Percentiles rank a stretch among this genome's conserved stretches.
These are phyloP conservation scores for Sugiyamaella floridensis DNA, from an alignment of 805 yeast species.

Conservation along the genomic window DNA sequence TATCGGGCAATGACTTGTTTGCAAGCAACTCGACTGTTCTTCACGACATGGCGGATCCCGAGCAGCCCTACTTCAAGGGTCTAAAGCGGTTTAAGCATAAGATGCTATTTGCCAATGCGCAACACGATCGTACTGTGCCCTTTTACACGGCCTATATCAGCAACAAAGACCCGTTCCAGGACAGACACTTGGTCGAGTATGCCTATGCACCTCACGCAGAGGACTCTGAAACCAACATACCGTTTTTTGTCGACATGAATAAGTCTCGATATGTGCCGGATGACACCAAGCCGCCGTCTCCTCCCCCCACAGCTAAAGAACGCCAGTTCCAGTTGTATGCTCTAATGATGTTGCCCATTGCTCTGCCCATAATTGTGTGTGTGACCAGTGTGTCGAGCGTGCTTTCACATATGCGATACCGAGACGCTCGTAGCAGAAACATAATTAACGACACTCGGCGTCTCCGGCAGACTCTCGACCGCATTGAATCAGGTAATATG, in stretches of 20 bases:
- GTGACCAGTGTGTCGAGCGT: slow-evolving; percentile 17
- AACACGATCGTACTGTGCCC: slow-evolving; percentile 81
- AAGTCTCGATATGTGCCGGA: slow-evolving; percentile 12
- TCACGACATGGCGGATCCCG: slow-evolving; percentile 47
- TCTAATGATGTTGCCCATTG: slow-evolving; percentile 11
- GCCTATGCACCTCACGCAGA: slow-evolving; percentile 35
- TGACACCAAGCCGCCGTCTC: slow-evolving; percentile 1
- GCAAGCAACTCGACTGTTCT: slow-evolving; percentile 43
- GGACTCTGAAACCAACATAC: slow-evolving; percentile 5
- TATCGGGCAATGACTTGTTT: slow-evolving; percentile 72
- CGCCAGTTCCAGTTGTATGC: slow-evolving; percentile 13
- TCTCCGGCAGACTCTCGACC: not conserved
- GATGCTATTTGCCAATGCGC: slow-evolving; percentile 61
- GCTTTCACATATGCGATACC: slow-evolving; percentile 16
- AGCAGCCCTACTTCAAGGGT: slow-evolving; percentile 44
- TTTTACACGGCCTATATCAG: slow-evolving; percentile 79
- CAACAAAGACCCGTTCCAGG: slow-evolving; percentile 64
- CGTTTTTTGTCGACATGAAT: slow-evolving; percentile 22
- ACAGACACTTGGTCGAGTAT: slow-evolving; percentile 40
- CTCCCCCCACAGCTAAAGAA: slow-evolving; percentile 8
- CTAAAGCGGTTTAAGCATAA: slow-evolving; percentile 51
- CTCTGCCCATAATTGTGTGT: slow-evolving; percentile 16
- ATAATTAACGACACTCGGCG: not conserved
- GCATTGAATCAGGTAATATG: not conserved
- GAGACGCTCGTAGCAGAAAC: slow-evolving; percentile 4